Percentiles rank a stretch among this genome's conserved stretches.
Evolutionary conservation across 371 early-diverging fungal species (phyloP).

Genomic region (Sporodiniella umbellata): DNA sequence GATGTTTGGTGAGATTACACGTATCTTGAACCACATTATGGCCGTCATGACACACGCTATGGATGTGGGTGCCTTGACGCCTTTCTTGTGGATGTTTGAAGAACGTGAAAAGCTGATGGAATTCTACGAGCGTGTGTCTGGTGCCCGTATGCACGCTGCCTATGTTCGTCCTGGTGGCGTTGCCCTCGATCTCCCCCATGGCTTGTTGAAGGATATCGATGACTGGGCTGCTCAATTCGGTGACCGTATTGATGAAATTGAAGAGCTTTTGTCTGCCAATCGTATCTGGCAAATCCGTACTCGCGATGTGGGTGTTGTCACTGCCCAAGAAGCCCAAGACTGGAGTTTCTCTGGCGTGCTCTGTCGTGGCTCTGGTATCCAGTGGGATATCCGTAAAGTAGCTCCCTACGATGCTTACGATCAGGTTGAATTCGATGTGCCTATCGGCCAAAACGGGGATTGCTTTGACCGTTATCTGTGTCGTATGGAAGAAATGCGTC

Average conservation of each 20-base stretch:
- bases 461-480: conserved; percentile 94
- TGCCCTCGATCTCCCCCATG: conserved; percentile 88
- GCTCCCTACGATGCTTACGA: conserved; percentile 96
- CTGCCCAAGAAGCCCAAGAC: conserved; percentile 84
- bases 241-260: conserved; percentile 90
- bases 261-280: conserved; percentile 90
- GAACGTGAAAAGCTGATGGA: conserved; percentile 98
- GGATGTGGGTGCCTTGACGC: conserved; percentile 97
- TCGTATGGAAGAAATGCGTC: conserved; percentile 98
- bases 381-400: conserved; percentile 94
- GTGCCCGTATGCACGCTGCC: conserved; percentile 97
- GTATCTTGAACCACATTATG: conserved; percentile 97
- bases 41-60: conserved; percentile 94
- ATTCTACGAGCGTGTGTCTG: conserved; percentile 97
- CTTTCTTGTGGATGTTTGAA: conserved; percentile 98
- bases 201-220: conserved; percentile 93
- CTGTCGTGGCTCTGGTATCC: conserved; percentile 91
- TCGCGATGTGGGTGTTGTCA: conserved; percentile 83
- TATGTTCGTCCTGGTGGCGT: conserved; percentile 98
- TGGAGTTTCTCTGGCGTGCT: conserved; percentile 94
- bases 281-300: conserved; percentile 95
- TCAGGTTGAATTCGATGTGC: conserved; percentile 94
- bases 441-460: conserved; percentile 94
- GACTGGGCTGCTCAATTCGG: conserved; percentile 89
- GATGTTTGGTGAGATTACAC: conserved; percentile 96